Evolutionary conservation across 1,139 yeast species (phyloP), one percentile per base, ranked within the genome.

Genomic region (Taiozyma sp.): DNA sequence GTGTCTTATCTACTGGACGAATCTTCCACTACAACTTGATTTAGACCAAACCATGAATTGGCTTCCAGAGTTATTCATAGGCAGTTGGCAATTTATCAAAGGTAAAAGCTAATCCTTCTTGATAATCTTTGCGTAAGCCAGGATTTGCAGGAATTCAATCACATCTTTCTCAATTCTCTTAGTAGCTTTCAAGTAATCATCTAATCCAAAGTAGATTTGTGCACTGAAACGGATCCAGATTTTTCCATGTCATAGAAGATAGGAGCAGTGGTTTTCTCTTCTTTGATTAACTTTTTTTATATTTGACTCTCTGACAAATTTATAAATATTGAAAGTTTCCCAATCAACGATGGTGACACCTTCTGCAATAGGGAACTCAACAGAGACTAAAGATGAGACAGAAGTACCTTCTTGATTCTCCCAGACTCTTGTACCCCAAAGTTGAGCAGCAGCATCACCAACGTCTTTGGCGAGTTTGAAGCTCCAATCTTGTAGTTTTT

Each of bases 161-260:
- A 46, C 48, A 14, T 50, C 44, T 14, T 34, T 27, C 38, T 43
- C 30, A 13, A 51, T 49, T 34, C 48, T 44, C 30, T 47, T 47
- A 23, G 52, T 52, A 29, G 50, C 48, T 28, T 50, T 52, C 30
- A 51, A 22, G 62, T 74, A 84, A 59, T 85, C 91, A 9, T 67
- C 68, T 34, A 78, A 59, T 43, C 81, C 85, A 55, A 81, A 78
- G 63, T 82, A 84, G 9, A 81, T 66, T 59, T 84, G 87, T 43
- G 82, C 82, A 43, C 84, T 78, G 54, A 82, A 77, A 54, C 92
- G 74, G 23, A 75, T 71, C 60, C 73, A 76, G 40, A 77, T 51
- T 41, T 67, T 65, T 2, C 71, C n/a, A n/a, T n/a, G n/a, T n/a
- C n/a, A 27, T 65, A 61, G 5, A 63, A 65, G 29, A 75, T 56